Evolutionary conservation across 2,329 filamentous ascomycete species (phyloP).

Genomic region (Fusarium foetens): DNA sequence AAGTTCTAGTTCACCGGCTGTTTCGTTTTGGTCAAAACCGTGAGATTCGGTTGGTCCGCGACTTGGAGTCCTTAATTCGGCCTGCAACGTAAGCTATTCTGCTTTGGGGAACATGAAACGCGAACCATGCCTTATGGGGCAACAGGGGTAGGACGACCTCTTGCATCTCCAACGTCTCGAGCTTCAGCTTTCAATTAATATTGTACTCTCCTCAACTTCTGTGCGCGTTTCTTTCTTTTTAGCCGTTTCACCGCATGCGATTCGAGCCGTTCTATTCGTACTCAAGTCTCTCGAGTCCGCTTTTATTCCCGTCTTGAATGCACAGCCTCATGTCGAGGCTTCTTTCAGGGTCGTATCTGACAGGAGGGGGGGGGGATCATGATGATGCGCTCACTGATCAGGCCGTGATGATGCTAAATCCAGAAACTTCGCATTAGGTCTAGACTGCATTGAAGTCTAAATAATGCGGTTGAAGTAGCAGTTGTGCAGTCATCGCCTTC

Average conservation of each 20-base stretch:
- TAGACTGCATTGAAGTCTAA: not conserved
- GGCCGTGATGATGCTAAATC: constrained; percentile 7
- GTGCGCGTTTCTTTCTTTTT: constrained; percentile 28
- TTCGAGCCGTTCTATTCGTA: not conserved
- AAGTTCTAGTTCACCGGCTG: not conserved
- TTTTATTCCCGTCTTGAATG: constrained; percentile 18
- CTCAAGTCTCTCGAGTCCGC: not conserved
- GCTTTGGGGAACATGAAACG: constrained; percentile 26
- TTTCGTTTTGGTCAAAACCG: constrained; percentile 11
- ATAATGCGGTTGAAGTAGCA: not conserved
- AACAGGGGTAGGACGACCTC: not conserved
- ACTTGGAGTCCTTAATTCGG: constrained; percentile 29
- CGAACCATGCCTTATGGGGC: constrained; percentile 4
- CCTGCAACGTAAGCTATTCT: constrained; percentile 32
- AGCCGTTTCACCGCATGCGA: constrained; percentile 16
- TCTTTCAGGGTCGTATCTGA: constrained; percentile 15
- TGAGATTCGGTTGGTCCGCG: constrained; percentile 21
- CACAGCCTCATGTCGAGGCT: constrained; percentile 25
- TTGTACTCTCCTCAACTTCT: constrained; percentile 9
- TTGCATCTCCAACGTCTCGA: constrained; percentile 30
- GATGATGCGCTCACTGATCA: constrained; percentile 19
- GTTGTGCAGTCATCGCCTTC: constrained; percentile 6
- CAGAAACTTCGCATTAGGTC: not conserved
- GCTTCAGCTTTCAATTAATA: constrained; percentile 19
- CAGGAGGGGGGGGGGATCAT: constrained; percentile 1